Evolutionary conservation across 2,329 filamentous ascomycete species (phyloP), one percentile per base, ranked within the genome.

Genomic region (Sphaceloma murrayae): DNA sequence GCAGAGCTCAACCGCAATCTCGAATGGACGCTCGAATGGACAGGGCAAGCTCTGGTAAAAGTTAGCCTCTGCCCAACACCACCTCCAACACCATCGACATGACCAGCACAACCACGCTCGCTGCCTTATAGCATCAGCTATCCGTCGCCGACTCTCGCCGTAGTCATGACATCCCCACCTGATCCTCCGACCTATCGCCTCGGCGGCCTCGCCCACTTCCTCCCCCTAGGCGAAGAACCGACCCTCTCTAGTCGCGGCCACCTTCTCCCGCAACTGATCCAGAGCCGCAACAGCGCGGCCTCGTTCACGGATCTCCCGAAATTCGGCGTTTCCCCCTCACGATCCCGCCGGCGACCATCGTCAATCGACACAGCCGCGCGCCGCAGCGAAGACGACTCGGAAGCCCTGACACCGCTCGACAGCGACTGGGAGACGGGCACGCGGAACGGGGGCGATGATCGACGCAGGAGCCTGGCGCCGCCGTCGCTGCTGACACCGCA

Each of bases 401-500:
- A 45, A 26, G 9, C 40, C n/a, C n/a, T n/a, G n/a, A n/a, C n/a
- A n/a, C n/a, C n/a, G n/a, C n/a, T n/a, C 24, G 43, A 45, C 4
- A 43, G 46, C 13, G 29, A 45, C 26, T 27, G 24, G 9, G 26
- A 45, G 18, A 5, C 40, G 34, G 42, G 42, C 31, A 45, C 16
- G 13, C 24, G 3, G 11, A 9, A 8, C 11, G 36, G 5, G 56
- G n/a, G n/a, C n/a, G n/a, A 62, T 22, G 60, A 62, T 24, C 55
- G 67, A 40, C 56, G 65, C 33, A 57, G 59, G 49, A 71, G 67
- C 49, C 52, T 60, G 43, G 67, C 61, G 11, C 67, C 65, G 1
- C 54, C 56, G 31, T 56, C 67, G 5, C 55, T 72, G 34, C 65
- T 68, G 52, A 69, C 67, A 30, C 78, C 81, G 2, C 77, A 84